These are phyloP conservation scores for Lecanosticta acicola DNA, from an alignment of 2,329 filamentous ascomycete genomes.

Conservation along the genomic window DNA sequence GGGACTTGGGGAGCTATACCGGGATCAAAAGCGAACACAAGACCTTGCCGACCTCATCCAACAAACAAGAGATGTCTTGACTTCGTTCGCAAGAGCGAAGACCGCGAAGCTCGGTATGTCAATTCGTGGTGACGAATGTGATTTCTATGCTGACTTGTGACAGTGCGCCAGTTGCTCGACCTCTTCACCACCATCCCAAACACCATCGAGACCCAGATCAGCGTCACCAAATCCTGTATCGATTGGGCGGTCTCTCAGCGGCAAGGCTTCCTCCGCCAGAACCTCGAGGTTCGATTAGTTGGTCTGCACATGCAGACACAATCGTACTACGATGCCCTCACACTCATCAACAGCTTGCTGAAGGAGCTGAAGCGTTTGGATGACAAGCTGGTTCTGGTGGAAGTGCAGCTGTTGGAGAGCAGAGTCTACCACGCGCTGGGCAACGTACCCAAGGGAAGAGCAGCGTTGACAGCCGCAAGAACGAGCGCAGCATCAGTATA, in stretches of 20 bases:
- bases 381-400: slow-evolving; percentile 95
- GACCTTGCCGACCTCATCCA: slow-evolving; percentile 86
- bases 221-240: slow-evolving; percentile 97
- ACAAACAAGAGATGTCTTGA: slow-evolving; percentile 83
- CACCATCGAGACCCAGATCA: slow-evolving; percentile 87
- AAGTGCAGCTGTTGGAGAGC: slow-evolving; percentile 95
- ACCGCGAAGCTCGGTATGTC: slow-evolving; percentile 88
- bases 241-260: slow-evolving; percentile 96
- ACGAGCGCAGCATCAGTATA: slow-evolving; percentile 96
- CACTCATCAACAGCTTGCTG: slow-evolving; percentile 91
- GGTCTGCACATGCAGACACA: slow-evolving; percentile 94
- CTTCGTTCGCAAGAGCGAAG: slow-evolving; percentile 97
- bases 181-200: slow-evolving; percentile 91
- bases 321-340: slow-evolving; percentile 93
- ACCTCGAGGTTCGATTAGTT: slow-evolving; percentile 93
- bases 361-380: slow-evolving; percentile 96
- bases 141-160: slow-evolving; percentile 1
- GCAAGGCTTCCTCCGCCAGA: slow-evolving; percentile 93
- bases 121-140: too few relatives aligned
- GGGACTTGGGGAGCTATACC: slow-evolving; percentile 84
- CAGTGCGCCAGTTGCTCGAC: slow-evolving; percentile 69
- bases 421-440: slow-evolving; percentile 95
- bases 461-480: slow-evolving; percentile 86
- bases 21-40: slow-evolving; percentile 75
- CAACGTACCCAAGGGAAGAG: slow-evolving; percentile 92